Percentiles rank a stretch among this genome's conserved stretches.
phyloP scores from a whole-genome alignment of 2,329 filamentous ascomycete genomes.

The Ophiocordyceps camponoti-floridani region DNA sequence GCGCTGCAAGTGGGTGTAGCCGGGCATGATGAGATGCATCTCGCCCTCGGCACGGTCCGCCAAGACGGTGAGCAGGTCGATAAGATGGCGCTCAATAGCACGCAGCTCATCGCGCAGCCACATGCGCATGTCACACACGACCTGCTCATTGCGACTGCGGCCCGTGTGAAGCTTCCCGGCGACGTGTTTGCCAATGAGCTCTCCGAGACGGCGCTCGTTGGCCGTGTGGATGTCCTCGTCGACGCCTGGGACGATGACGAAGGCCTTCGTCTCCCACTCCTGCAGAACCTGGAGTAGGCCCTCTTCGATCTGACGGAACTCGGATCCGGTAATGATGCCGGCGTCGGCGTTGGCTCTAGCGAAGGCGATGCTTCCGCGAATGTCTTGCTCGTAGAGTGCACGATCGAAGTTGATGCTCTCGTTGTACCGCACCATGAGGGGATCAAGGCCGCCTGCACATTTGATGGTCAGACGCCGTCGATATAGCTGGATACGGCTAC shows the following conservation, averaged over 20 bases:
- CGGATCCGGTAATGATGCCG: slow-evolving; percentile 53
- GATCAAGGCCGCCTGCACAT: slow-evolving; percentile 54
- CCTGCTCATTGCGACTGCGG: slow-evolving; percentile 77
- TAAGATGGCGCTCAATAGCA: slow-evolving; percentile 49
- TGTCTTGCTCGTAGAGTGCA: slow-evolving; percentile 62
- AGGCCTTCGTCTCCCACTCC: slow-evolving; percentile 33
- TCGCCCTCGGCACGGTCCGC: slow-evolving; percentile 54
- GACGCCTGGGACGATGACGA: slow-evolving; percentile 30
- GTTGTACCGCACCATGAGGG: slow-evolving; percentile 77
- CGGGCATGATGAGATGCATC: slow-evolving; percentile 66
- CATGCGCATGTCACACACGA: slow-evolving; percentile 77
- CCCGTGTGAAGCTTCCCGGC: slow-evolving; percentile 82
- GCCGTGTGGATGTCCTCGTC: slow-evolving; percentile 50
- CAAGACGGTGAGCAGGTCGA: slow-evolving; percentile 51
- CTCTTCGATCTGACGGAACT: slow-evolving; percentile 56
- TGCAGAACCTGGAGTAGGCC: slow-evolving; percentile 42
- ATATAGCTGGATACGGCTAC: slow-evolving; percentile 2
- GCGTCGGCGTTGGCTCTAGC: slow-evolving; percentile 61
- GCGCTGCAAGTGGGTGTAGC: slow-evolving; percentile 76
- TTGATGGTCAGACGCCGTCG: background rate
- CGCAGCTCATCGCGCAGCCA: slow-evolving; percentile 66
- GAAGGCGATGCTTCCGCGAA: slow-evolving; percentile 64
- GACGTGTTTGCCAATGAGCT: slow-evolving; percentile 72
- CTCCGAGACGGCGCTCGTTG: slow-evolving; percentile 55
- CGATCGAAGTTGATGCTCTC: slow-evolving; percentile 65